Base-by-base conservation (phyloP, 2,329 filamentous ascomycete species). In the Raffaelea albimanens region DNA sequence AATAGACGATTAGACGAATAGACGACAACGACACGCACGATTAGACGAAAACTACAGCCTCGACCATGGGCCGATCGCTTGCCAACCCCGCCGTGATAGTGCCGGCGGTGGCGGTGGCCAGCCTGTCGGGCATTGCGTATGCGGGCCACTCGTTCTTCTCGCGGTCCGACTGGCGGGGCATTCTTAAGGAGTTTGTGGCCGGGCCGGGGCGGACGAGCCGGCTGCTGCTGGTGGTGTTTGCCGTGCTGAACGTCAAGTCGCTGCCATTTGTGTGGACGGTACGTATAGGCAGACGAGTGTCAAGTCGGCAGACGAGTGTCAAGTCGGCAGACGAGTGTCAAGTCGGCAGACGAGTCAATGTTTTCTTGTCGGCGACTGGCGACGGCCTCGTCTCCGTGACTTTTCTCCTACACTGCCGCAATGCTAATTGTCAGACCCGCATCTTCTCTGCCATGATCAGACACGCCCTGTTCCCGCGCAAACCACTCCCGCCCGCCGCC, bases 261-360 rank as follows among this genome's bases (percentile, higher is more conserved):
- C 59, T 89, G 51, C 86, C 86, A 0, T 73, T 87, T 39, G 76
- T 78, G 10, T 91, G 86, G 86, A 87, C 87, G 55, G 82, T 86
- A 73, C 47, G 80, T 65, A n/a, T n/a, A n/a, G n/a, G n/a, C n/a
- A n/a, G n/a, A n/a, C n/a, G n/a, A n/a, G n/a, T n/a, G n/a, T n/a
- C n/a, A n/a, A n/a, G n/a, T n/a, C n/a, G n/a, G n/a, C n/a, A n/a
- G n/a, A n/a, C n/a, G n/a, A n/a, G n/a, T n/a, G n/a, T n/a, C n/a
- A n/a, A n/a, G n/a, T n/a, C n/a, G n/a, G n/a, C n/a, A n/a, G n/a
- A n/a, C n/a, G n/a, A n/a, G n/a, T n/a, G n/a, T n/a, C n/a, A n/a
- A n/a, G n/a, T n/a, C n/a, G n/a, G n/a, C n/a, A n/a, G n/a, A n/a
- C n/a, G n/a, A n/a, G n/a, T n/a, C n/a, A n/a, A n/a, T n/a, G n/a